Percentiles rank a stretch among this genome's conserved stretches.
Evolutionary conservation across 345 rosid genomes (phyloP).

Genomic region (Leavenworthia alabamica): DNA sequence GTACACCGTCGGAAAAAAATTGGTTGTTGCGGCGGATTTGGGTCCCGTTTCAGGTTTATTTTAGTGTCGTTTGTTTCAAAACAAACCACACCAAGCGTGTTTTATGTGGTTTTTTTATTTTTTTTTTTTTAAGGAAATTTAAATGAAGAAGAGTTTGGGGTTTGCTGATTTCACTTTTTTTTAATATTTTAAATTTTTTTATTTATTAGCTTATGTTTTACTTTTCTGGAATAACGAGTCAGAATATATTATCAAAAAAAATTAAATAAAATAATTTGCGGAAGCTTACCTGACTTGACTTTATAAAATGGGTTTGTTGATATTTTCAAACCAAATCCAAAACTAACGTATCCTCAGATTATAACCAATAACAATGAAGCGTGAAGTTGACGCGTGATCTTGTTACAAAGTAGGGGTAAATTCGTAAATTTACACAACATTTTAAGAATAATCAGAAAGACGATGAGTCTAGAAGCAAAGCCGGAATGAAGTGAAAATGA

Average conservation of each 20-base stretch:
- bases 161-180: background rate
- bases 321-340: conserved; percentile 9
- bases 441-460: background rate
- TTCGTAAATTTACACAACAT: background rate
- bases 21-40: conserved; percentile 23
- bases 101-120: background rate
- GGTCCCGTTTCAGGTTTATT: background rate
- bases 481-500: background rate
- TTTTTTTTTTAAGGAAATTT: conserved; percentile 1
- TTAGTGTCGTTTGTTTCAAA: conserved; percentile 21
- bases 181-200: background rate
- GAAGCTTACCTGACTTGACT: conserved; percentile 26
- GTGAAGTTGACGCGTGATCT: background rate
- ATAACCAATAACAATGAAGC: background rate
- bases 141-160: conserved; percentile 2
- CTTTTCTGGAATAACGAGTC: conserved; percentile 25
- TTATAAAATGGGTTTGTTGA: background rate
- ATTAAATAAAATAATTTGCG: background rate
- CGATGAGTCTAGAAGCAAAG: background rate
- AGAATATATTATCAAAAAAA: conserved; percentile 8
- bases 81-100: conserved; percentile 8
- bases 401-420: background rate
- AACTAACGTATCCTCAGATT: conserved; percentile 2
- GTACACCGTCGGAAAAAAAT: conserved; percentile 12
- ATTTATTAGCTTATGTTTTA: conserved; percentile 15